These are phyloP conservation scores for Cinnamomum chago DNA, from an alignment of 164 flowering plant species.

Conservation along the genomic window DNA sequence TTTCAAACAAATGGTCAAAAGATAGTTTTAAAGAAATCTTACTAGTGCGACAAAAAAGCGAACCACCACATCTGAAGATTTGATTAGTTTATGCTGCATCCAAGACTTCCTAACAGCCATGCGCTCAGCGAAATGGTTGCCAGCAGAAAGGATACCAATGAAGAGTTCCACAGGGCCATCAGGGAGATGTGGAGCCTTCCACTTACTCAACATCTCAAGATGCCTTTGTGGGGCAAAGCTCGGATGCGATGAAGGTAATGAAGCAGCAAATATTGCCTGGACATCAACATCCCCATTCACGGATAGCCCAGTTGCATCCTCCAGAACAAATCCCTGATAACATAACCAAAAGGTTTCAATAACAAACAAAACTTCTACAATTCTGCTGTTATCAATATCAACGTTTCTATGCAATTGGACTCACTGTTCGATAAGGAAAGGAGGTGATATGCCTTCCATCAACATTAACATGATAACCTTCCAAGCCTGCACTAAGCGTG, in stretches of 20 bases:
- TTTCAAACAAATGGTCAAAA: neutral
- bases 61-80: constrained; percentile 65
- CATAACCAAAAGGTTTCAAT: constrained; percentile 4
- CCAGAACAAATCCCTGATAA: constrained; percentile 78
- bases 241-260: constrained; percentile 88
- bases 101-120: constrained; percentile 98
- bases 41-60: constrained; percentile 97
- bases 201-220: constrained; percentile 60
- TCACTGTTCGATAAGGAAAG: constrained; percentile 86
- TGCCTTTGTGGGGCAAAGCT: constrained; percentile 73
- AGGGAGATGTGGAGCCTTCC: constrained; percentile 72
- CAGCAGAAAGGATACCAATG: constrained; percentile 92
- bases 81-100: constrained; percentile 72
- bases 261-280: constrained; percentile 75
- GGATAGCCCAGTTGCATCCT: constrained; percentile 90
- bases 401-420: constrained; percentile 20
- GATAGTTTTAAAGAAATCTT: constrained; percentile 11
- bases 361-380: neutral
- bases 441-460: constrained; percentile 91
- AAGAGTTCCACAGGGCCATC: constrained; percentile 72
- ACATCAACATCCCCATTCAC: constrained; percentile 79
- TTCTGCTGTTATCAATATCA: neutral
- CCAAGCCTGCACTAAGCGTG: constrained; percentile 83
- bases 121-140: constrained; percentile 93
- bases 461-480: constrained; percentile 85